A percentile compares a stretch with the other conserved stretches of the same genome.
Evolutionary conservation across 1,284 basidiomycete species (phyloP).

Genomic region (Moniliophthora roreri): DNA sequence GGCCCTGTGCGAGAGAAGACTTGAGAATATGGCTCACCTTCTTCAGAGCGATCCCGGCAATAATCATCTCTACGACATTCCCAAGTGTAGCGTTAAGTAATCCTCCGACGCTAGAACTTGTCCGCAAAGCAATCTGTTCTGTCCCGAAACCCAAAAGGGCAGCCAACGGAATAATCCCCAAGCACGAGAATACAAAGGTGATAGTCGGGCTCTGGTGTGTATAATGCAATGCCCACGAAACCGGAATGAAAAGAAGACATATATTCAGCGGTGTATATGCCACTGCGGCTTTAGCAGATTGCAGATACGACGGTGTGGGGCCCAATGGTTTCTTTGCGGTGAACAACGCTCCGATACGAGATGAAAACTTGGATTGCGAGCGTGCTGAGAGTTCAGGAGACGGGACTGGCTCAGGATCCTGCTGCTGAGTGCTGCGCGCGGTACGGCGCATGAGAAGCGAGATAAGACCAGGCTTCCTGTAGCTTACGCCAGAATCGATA

Average conservation of each 20-base stretch:
- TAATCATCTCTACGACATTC: conserved; percentile 56
- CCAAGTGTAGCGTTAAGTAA: conserved; percentile 64
- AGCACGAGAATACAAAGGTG: conserved; percentile 50
- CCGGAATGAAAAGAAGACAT: conserved; percentile 50
- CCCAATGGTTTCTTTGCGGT: conserved; percentile 32
- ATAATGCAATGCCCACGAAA: conserved; percentile 59
- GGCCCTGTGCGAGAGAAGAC: conserved; percentile 30
- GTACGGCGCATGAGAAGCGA: too few species aligned
- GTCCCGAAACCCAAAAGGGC: conserved; percentile 66
- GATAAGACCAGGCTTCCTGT: too few species aligned
- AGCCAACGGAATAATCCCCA: conserved; percentile 51
- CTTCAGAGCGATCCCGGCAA: conserved; percentile 41
- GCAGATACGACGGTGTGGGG: conserved; percentile 34
- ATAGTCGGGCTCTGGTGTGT: conserved; percentile 49
- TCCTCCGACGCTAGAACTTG: conserved; percentile 58
- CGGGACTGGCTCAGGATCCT: not conserved
- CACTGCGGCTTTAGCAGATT: conserved; percentile 35
- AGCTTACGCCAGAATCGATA: too few species aligned
- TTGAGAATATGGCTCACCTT: conserved; percentile 24
- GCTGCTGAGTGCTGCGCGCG: not conserved
- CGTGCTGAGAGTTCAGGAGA: not conserved
- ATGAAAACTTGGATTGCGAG: not conserved
- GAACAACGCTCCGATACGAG: conserved; percentile 33
- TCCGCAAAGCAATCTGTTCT: conserved; percentile 60
- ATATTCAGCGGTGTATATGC: conserved; percentile 46